phyloP scores from a whole-genome alignment of 129 eudicot genomes.

The Flaveria linearis region DNA sequence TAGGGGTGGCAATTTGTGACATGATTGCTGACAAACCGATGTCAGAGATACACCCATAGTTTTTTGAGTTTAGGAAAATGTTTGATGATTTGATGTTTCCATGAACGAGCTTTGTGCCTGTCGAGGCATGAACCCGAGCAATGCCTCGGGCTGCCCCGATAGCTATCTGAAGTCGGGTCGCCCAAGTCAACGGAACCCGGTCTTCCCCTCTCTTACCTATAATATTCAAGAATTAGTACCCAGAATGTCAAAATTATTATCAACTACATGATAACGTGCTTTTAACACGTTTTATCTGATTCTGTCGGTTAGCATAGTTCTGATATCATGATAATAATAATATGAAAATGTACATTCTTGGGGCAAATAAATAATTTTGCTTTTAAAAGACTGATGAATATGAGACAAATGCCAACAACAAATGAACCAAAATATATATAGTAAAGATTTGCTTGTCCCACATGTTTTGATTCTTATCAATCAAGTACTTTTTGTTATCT shows the following conservation, averaged over 20 bases:
- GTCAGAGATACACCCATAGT: slow-evolving; percentile 78
- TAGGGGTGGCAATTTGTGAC: slow-evolving; percentile 70
- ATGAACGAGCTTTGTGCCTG: slow-evolving; percentile 72
- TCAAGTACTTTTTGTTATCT: slow-evolving; percentile 28
- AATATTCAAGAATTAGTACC: too few relatives aligned
- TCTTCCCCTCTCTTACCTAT: slow-evolving; percentile 76
- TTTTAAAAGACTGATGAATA: too few relatives aligned
- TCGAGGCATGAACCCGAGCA: slow-evolving; percentile 59
- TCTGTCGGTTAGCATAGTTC: too few relatives aligned
- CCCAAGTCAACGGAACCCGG: slow-evolving; percentile 77
- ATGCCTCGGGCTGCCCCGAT: slow-evolving; percentile 90
- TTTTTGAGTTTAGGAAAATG: slow-evolving; percentile 67
- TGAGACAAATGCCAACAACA: slow-evolving; percentile 33
- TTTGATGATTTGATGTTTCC: slow-evolving; percentile 91
- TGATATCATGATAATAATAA: too few relatives aligned
- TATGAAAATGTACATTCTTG: too few relatives aligned
- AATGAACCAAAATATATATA: slow-evolving; percentile 31
- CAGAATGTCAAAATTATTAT: too few relatives aligned
- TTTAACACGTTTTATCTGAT: too few relatives aligned
- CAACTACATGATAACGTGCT: too few relatives aligned
- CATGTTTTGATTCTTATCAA: slow-evolving; percentile 36
- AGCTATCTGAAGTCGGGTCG: slow-evolving; percentile 70
- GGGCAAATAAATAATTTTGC: too few relatives aligned
- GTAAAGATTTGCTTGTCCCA: slow-evolving; percentile 35
- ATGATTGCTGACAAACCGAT: slow-evolving; percentile 72